A percentile compares a stretch with the other conserved stretches of the same genome.
Conservation (phyloP, 129 eudicot genomes). For the Centella asiatica region DNA sequence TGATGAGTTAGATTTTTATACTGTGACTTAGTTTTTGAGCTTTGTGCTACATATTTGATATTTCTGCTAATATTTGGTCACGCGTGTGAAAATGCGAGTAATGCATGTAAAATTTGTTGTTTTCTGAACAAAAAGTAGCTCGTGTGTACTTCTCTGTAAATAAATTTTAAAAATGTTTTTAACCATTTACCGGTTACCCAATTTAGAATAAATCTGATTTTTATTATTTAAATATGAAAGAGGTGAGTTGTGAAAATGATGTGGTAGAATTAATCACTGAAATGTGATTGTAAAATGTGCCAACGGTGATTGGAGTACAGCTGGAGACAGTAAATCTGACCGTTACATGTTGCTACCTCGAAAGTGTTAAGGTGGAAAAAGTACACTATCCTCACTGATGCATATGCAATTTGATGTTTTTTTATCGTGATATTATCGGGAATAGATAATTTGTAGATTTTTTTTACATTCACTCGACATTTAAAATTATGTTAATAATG, state of each 20-base stretch:
- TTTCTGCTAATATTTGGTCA: not conserved
- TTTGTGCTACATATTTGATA: no score
- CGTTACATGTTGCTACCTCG: not conserved
- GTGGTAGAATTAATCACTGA: not conserved
- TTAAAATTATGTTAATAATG: no score
- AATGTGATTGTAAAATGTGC: not conserved
- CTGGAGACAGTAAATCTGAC: slow-evolving; percentile 4
- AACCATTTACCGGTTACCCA: not conserved
- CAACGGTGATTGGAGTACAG: slow-evolving; percentile 9
- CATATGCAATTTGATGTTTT: slow-evolving; percentile 1
- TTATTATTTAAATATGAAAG: not conserved
- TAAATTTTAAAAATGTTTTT: not conserved
- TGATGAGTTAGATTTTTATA: no score
- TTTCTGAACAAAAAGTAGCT: not conserved
- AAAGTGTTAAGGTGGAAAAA: not conserved
- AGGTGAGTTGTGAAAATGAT: not conserved
- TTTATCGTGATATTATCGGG: no score
- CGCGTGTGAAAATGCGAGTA: not conserved
- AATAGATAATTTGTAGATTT: no score
- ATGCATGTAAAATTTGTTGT: not conserved
- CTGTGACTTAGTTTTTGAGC: no score
- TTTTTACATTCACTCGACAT: no score
- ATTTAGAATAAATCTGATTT: not conserved
- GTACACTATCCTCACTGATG: not conserved
- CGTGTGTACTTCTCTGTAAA: not conserved